Evolutionary conservation across 2,329 filamentous ascomycete genomes (phyloP).

Genomic region (Colletotrichum graminicola): DNA sequence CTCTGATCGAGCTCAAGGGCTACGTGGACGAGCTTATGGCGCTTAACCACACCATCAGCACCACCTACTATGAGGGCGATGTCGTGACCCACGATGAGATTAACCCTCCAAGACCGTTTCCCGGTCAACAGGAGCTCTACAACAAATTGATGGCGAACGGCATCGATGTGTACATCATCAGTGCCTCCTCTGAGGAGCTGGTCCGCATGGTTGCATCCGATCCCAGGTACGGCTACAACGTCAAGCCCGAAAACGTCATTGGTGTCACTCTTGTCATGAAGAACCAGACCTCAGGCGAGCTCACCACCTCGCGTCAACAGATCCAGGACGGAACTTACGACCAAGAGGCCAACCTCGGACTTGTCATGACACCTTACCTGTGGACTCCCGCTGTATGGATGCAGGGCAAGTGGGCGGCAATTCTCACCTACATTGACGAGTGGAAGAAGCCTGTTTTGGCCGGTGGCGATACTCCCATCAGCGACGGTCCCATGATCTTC

Average conservation of each 20-base stretch:
- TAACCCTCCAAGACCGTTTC: constrained; percentile 53
- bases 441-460: constrained; percentile 58
- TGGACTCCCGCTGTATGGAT: constrained; percentile 59
- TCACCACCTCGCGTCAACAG: constrained; percentile 56
- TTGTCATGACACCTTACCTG: constrained; percentile 56
- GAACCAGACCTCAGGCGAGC: constrained; percentile 46
- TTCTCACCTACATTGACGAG: constrained; percentile 57
- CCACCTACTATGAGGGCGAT: constrained; percentile 53
- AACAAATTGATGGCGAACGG: constrained; percentile 57
- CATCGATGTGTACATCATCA: constrained; percentile 58
- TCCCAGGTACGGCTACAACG: constrained; percentile 60
- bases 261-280: constrained; percentile 56
- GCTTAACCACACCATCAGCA: constrained; percentile 52
- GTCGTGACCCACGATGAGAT: constrained; percentile 48
- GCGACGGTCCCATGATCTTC: constrained; percentile 59
- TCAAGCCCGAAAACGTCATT: constrained; percentile 58
- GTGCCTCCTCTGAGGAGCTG: constrained; percentile 57
- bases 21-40: constrained; percentile 62
- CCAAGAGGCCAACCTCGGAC: constrained; percentile 53
- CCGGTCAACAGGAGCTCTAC: constrained; percentile 58
- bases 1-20: constrained; percentile 59
- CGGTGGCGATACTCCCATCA: constrained; percentile 58
- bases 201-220: constrained; percentile 61
- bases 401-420: constrained; percentile 58
- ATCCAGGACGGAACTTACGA: constrained; percentile 54